These are phyloP conservation scores for Colletotrichum nymphaeae DNA, from an alignment of 2,329 filamentous ascomycete species.

Conservation along the genomic window DNA sequence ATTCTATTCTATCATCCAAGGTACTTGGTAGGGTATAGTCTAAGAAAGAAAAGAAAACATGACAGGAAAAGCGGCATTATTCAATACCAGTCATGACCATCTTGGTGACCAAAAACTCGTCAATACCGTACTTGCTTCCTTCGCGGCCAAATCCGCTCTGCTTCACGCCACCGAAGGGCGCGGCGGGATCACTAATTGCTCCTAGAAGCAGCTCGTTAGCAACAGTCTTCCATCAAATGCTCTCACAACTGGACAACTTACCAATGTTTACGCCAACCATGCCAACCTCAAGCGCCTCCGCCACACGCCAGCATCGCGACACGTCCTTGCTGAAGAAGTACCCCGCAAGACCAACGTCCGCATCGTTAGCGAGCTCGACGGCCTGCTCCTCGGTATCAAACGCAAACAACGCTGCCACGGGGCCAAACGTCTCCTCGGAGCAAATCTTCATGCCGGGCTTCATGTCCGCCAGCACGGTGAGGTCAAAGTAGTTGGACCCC, in stretches of 20 bases:
- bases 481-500: slow-evolving; percentile 57
- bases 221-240: accelerated
- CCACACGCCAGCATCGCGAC: slow-evolving; percentile 58
- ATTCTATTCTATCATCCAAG: too few species aligned
- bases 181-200: slow-evolving; percentile 49
- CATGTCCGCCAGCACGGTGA: slow-evolving; percentile 58
- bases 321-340: slow-evolving; percentile 72
- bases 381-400: slow-evolving; percentile 57
- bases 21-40: neutral
- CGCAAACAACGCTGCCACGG: slow-evolving; percentile 54
- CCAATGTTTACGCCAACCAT: slow-evolving; percentile 66
- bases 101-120: slow-evolving; percentile 35
- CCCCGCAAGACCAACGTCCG: slow-evolving; percentile 70
- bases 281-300: slow-evolving; percentile 70
- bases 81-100: slow-evolving; percentile 36
- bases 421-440: slow-evolving; percentile 61
- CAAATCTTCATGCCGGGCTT: slow-evolving; percentile 55
- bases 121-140: slow-evolving; percentile 51
- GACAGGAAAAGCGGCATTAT: neutral
- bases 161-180: slow-evolving; percentile 60
- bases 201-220: neutral
- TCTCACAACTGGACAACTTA: slow-evolving; percentile 40
- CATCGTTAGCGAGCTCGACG: slow-evolving; percentile 58
- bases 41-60: neutral
- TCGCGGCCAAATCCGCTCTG: slow-evolving; percentile 61